These are phyloP conservation scores for Teratosphaeria destructans DNA, from an alignment of 2,329 filamentous ascomycete species.

Conservation along the genomic window DNA sequence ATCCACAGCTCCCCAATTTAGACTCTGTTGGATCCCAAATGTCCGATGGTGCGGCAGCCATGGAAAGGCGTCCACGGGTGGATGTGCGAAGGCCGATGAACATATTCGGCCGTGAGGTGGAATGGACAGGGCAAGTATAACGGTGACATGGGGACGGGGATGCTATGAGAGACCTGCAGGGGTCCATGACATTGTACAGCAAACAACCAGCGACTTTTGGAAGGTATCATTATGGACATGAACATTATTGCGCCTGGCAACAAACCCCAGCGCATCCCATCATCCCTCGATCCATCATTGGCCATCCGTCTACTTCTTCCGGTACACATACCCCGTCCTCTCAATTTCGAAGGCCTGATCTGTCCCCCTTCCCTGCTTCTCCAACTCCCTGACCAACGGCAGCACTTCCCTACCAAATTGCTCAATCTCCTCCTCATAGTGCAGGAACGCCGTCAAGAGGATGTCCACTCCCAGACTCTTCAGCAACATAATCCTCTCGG, in stretches of 20 bases:
- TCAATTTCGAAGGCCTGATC: constrained; percentile 37
- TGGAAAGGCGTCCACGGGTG: background rate
- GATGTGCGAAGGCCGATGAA: background rate
- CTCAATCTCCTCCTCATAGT: constrained; percentile 45
- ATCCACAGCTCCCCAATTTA: background rate
- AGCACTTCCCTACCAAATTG: constrained; percentile 38
- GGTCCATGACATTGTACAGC: no score
- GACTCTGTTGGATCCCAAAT: background rate
- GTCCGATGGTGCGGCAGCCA: background rate
- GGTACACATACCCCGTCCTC: constrained; percentile 40
- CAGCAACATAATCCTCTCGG: constrained; percentile 39
- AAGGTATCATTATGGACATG: background rate
- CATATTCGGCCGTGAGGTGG: background rate
- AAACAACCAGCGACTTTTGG: background rate
- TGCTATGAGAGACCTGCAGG: no score
- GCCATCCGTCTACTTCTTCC: constrained; percentile 10
- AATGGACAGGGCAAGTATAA: no score
- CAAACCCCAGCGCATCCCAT: background rate
- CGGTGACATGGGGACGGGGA: no score
- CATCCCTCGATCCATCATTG: no score
- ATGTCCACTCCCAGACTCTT: constrained; percentile 38
- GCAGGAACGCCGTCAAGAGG: constrained; percentile 39
- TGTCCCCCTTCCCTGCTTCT: constrained; percentile 39
- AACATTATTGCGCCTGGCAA: background rate
- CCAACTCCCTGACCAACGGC: constrained; percentile 38